Evolutionary conservation across 2,329 filamentous ascomycete genomes (phyloP), one percentile per base, ranked within the genome.

Genomic region (Aspergillus sp.): DNA sequence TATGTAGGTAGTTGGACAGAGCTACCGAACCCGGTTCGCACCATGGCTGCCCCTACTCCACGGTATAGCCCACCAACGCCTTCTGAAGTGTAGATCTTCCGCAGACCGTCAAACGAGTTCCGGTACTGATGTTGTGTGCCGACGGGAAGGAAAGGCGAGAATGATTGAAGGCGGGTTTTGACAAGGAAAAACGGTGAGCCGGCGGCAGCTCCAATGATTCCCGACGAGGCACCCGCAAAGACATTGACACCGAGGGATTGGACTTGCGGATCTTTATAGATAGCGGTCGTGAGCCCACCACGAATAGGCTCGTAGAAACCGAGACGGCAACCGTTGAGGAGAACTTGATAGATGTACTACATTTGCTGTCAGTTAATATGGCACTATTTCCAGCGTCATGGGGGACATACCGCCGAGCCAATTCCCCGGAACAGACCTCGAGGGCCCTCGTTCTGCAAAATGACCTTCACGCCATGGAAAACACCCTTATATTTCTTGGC

Each of bases 241-340:
- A 99, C 91, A 79, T 99, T 99, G 76, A 98, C 84, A 36, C 86
- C 89, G 57, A 98, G 83, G 65, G 87, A 93, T 76, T 99, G 95
- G 26, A 88, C 83, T n/a, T 82, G 81, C 32, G 84, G 73, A 72
- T 96, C 89, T 60, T 84, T 82, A 76, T 91, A 89, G 56, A 96
- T 74, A 49, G 90, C 78, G 5, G 79, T 81, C 1, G 91, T 88
- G 44, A 96, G 72, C 20, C 80, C 82, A 48, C 85, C 82, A 71
- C 95, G 91, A 77, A 98, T 85, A 5, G 95, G 95, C 73, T 99
- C 95, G 81, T 99, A 99, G 82, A 99, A 97, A 60, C 95, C 93
- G 55, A 99, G 81, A 55, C 95, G 91, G 77, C 93, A 99, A 69
- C 95, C 95, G 75, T 99, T 99, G 68, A 99, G 87, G 51, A 96